Percentiles rank a stretch among this genome's conserved stretches.
Conservation (phyloP, 768 basidiomycete genomes). For the Calocera viscosa region DNA sequence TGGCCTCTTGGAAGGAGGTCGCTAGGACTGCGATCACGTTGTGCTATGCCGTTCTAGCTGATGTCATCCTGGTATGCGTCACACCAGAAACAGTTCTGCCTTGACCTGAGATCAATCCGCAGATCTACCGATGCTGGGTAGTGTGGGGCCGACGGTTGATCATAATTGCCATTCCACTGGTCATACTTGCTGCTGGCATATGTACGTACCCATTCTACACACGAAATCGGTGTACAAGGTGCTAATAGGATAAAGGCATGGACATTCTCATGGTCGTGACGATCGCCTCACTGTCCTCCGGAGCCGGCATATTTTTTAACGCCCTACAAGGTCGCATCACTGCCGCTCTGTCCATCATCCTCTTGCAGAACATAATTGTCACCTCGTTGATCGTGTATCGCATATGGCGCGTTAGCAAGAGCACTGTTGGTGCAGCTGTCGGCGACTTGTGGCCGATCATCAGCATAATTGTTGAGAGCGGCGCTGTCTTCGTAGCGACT, state of each 20-base stretch:
- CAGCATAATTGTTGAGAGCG: conserved; percentile 30
- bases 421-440: conserved; percentile 10
- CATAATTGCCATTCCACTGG: conserved; percentile 23
- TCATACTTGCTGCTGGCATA: conserved; percentile 26
- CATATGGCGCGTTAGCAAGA: conserved; percentile 28
- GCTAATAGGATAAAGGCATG: not conserved
- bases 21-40: conserved; percentile 31
- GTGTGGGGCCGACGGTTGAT: conserved; percentile 24
- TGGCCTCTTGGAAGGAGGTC: conserved; percentile 29
- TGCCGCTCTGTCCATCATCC: conserved; percentile 31
- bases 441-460: conserved; percentile 26
- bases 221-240: not conserved
- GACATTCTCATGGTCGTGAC: not conserved
- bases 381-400: conserved; percentile 28
- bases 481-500: conserved; percentile 30
- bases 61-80: conserved; percentile 27
- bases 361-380: conserved; percentile 31
- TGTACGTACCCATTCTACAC: conserved; percentile 1
- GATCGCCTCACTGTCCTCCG: not conserved
- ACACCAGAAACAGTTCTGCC: not conserved
- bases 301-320: conserved; percentile 24
- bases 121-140: conserved; percentile 26
- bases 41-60: conserved; percentile 31
- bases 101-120: not conserved
- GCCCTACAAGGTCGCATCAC: conserved; percentile 30